phyloP scores from a whole-genome alignment of 2,329 filamentous ascomycete species.

The Calcarisporium arbuscula region DNA sequence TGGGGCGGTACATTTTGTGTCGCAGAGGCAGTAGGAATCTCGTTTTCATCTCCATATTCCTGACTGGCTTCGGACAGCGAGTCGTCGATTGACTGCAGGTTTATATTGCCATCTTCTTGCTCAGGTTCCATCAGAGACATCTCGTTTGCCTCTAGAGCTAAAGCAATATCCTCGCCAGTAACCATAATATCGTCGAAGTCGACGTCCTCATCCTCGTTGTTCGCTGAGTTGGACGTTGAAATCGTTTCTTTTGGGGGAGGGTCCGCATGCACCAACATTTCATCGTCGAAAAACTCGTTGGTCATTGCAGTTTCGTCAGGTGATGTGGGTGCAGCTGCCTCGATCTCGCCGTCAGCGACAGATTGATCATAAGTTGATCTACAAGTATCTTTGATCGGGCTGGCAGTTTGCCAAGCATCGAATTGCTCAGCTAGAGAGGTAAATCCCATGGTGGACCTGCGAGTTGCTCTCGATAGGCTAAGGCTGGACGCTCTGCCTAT shows the following conservation, averaged over 20 bases:
- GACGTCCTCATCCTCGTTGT: constrained; percentile 14
- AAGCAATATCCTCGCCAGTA: constrained; percentile 50
- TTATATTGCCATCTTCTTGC: constrained; percentile 27
- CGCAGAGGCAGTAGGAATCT: constrained; percentile 47
- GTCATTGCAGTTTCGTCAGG: constrained; percentile 32
- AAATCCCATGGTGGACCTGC: constrained; percentile 42
- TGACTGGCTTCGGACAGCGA: constrained; percentile 55
- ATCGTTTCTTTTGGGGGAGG: background rate
- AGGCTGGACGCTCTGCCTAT: constrained; percentile 9
- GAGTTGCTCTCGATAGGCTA: constrained; percentile 13
- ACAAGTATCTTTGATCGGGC: constrained; percentile 30
- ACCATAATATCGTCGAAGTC: constrained; percentile 39
- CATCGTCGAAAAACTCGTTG: constrained; percentile 55
- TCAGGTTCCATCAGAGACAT: constrained; percentile 49
- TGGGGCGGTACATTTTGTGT: constrained; percentile 21
- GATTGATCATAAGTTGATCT: background rate
- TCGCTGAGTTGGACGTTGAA: constrained; percentile 5
- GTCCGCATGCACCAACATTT: constrained; percentile 38
- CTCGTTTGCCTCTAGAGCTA: constrained; percentile 53
- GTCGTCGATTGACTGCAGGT: constrained; percentile 34
- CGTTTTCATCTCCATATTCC: constrained; percentile 63
- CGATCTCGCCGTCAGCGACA: background rate
- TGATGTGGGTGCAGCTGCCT: constrained; percentile 8
- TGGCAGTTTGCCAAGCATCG: constrained; percentile 56
- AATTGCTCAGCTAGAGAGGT: constrained; percentile 59